phyloP scores from a whole-genome alignment of 345 rosid species.

The Camelina neglecta region DNA sequence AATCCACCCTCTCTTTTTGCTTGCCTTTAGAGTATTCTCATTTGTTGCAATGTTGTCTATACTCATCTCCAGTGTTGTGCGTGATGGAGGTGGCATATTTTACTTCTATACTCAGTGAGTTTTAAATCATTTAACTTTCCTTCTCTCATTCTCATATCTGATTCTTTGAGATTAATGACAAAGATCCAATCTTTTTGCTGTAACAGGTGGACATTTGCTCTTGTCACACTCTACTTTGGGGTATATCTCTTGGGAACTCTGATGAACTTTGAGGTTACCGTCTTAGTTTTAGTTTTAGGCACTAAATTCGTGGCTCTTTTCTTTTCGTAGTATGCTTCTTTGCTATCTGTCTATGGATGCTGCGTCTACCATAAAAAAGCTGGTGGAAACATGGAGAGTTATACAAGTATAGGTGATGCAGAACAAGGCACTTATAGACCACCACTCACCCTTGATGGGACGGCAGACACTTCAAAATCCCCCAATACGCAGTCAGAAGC shows the following conservation, averaged over 20 bases:
- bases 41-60: constrained; percentile 61
- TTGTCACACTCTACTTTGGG: constrained; percentile 87
- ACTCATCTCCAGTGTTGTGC: constrained; percentile 53
- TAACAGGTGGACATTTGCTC: constrained; percentile 92
- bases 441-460: constrained; percentile 48
- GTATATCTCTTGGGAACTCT: constrained; percentile 49
- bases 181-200: constrained; percentile 29
- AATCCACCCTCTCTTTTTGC: constrained; percentile 75
- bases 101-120: constrained; percentile 96
- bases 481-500: constrained; percentile 41
- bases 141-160: not conserved
- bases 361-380: constrained; percentile 41
- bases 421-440: constrained; percentile 67
- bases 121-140: constrained; percentile 6
- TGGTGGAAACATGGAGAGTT: constrained; percentile 42
- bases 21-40: constrained; percentile 63
- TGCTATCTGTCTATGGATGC: constrained; percentile 75
- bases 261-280: not conserved
- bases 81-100: constrained; percentile 76
- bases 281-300: not conserved
- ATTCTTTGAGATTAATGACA: constrained; percentile 24
- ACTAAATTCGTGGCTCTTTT: constrained; percentile 4
- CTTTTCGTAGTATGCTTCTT: constrained; percentile 63
- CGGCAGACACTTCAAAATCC: constrained; percentile 42
- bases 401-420: constrained; percentile 31